phyloP scores from a whole-genome alignment of 1,284 basidiomycete genomes.

The Sporisorium scitamineum region DNA sequence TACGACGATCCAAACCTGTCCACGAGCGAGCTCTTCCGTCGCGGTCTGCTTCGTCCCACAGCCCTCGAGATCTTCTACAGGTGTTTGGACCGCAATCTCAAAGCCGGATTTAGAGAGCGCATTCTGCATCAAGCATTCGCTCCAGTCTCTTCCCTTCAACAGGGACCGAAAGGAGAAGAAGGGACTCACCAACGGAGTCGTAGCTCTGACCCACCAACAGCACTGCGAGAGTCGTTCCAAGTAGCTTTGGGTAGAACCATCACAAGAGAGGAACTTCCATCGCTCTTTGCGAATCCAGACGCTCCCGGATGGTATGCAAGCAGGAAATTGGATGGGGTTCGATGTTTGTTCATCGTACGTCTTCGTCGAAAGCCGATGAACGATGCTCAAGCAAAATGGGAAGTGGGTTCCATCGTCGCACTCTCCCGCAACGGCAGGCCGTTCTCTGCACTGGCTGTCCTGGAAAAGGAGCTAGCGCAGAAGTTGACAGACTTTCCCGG shows the following conservation, averaged over 20 bases:
- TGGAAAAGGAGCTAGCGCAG: slow-evolving; percentile 35
- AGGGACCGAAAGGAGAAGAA: background rate
- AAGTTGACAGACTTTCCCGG: slow-evolving; percentile 24
- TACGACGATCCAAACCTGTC: slow-evolving; percentile 24
- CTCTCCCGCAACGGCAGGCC: slow-evolving; percentile 49
- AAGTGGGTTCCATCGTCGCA: slow-evolving; percentile 27
- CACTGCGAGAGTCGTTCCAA: slow-evolving; percentile 31
- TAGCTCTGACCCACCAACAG: background rate
- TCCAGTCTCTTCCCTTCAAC: background rate
- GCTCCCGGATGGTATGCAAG: slow-evolving; percentile 50
- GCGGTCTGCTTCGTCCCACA: slow-evolving; percentile 34
- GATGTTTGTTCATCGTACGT: slow-evolving; percentile 50
- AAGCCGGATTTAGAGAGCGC: slow-evolving; percentile 47
- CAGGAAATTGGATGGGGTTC: slow-evolving; percentile 58
- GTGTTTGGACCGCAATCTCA: slow-evolving; percentile 59
- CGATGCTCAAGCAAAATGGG: slow-evolving; percentile 9
- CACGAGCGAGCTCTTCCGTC: slow-evolving; percentile 28
- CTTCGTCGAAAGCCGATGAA: slow-evolving; percentile 6
- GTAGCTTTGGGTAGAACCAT: slow-evolving; percentile 50
- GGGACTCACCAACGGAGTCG: background rate
- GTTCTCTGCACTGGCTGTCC: slow-evolving; percentile 32
- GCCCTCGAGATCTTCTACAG: slow-evolving; percentile 53
- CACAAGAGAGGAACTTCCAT: slow-evolving; percentile 20
- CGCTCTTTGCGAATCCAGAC: slow-evolving; percentile 14
- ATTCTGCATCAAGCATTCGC: slow-evolving; percentile 37